Conservation (phyloP, 345 rosid genomes). For the Boechera retrofracta region DNA sequence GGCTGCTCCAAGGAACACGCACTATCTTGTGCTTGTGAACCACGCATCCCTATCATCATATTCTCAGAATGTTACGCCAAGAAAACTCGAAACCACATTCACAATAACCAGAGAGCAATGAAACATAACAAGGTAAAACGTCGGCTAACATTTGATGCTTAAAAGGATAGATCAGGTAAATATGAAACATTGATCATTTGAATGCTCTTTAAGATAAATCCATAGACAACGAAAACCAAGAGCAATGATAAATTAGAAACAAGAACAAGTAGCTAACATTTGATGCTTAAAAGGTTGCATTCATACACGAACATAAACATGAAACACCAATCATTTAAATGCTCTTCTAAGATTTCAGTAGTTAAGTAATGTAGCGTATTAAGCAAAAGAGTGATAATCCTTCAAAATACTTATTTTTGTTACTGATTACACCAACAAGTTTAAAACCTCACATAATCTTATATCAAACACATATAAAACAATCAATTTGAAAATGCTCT, state of each 20-base stretch:
- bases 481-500: not conserved
- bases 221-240: not conserved
- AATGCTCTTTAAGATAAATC: conserved; percentile 1
- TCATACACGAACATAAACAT: not conserved
- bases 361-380: too few relatives aligned
- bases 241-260: not conserved
- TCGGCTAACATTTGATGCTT: not conserved
- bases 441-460: not conserved
- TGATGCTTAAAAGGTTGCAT: not conserved
- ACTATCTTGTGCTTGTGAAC: conserved; percentile 50
- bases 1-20: conserved; percentile 52
- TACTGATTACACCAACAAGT: not conserved
- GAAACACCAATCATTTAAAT: not conserved
- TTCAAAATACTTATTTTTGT: not conserved
- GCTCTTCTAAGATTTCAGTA: not conserved
- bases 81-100: conserved; percentile 1
- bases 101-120: conserved; percentile 7
- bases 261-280: not conserved
- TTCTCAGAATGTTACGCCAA: conserved; percentile 9
- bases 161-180: not conserved
- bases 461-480: not conserved
- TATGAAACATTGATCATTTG: conserved; percentile 1
- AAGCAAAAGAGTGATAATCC: not conserved
- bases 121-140: not conserved
- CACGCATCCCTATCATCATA: conserved; percentile 54